Percentiles rank a stretch among this genome's conserved stretches.
These are phyloP conservation scores for Trichoderma koningii DNA, from an alignment of 2,329 filamentous ascomycete genomes.

Conservation along the genomic window DNA sequence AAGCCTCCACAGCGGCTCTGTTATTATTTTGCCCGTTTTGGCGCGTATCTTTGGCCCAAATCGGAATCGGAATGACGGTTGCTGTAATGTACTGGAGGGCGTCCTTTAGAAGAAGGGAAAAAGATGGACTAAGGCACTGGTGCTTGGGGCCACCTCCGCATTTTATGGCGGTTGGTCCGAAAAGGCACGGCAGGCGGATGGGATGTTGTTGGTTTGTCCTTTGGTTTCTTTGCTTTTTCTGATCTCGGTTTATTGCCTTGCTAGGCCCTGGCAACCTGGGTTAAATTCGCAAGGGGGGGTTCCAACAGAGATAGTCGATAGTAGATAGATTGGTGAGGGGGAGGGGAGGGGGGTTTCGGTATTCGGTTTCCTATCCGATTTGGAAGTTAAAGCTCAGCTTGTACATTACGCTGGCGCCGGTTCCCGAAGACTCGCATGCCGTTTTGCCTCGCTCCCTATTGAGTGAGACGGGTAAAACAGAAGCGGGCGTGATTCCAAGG, in stretches of 20 bases:
- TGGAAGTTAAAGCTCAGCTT: constrained; percentile 12
- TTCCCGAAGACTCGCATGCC: neutral
- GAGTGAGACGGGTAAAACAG: neutral
- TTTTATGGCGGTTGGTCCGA: neutral
- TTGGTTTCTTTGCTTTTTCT: no score
- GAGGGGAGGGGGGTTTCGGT: neutral
- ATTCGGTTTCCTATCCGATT: neutral
- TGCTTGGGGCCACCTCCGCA: constrained; percentile 10
- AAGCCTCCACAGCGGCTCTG: constrained; percentile 13
- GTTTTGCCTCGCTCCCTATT: no score
- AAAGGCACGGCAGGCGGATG: neutral
- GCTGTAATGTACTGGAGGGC: neutral
- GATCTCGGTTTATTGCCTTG: no score
- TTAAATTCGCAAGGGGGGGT: neutral
- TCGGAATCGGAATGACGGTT: constrained; percentile 1
- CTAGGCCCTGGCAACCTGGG: neutral
- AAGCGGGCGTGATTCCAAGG: neutral
- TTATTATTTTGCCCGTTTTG: neutral
- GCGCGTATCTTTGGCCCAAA: constrained; percentile 27
- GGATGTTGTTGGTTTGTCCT: neutral
- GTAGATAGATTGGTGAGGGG: neutral
- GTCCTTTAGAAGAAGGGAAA: neutral
- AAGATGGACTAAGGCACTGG: neutral
- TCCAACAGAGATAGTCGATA: neutral
- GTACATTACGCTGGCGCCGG: constrained; percentile 8